phyloP scores from a whole-genome alignment of 1,284 basidiomycete genomes.

The Cronartium quercuum region DNA sequence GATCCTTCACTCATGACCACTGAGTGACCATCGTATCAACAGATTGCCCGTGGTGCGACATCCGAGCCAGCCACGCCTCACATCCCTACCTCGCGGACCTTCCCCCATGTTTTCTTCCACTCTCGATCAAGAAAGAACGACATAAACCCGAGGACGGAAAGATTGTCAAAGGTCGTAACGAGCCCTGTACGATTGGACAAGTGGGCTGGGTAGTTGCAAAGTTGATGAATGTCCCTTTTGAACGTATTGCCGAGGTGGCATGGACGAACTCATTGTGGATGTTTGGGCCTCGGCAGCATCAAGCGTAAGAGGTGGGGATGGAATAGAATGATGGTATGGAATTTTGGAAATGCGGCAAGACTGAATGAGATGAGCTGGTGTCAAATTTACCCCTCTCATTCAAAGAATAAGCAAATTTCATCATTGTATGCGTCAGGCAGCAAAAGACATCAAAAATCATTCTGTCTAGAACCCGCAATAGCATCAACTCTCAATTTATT shows the following conservation, averaged over 20 bases:
- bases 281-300: constrained; percentile 56
- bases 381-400: too few relatives aligned
- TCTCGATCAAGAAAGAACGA: constrained; percentile 62
- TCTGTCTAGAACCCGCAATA: too few relatives aligned
- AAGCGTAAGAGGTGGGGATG: too few relatives aligned
- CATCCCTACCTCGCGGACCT: constrained; percentile 56
- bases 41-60: constrained; percentile 54
- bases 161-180: constrained; percentile 74
- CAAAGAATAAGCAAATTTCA: too few relatives aligned
- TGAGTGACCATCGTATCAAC: neutral
- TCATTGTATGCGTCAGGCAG: too few relatives aligned
- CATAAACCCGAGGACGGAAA: constrained; percentile 52
- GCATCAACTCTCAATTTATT: too few relatives aligned
- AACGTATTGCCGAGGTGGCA: constrained; percentile 59
- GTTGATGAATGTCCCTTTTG: constrained; percentile 57
- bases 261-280: constrained; percentile 65
- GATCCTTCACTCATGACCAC: neutral
- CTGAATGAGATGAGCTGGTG: too few relatives aligned
- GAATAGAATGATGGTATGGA: too few relatives aligned
- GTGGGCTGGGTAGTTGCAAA: constrained; percentile 70
- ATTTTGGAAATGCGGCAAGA: too few relatives aligned
- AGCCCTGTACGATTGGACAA: constrained; percentile 65
- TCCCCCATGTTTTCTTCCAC: constrained; percentile 49
- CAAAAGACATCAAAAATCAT: too few relatives aligned
- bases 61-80: constrained; percentile 71